A percentile compares a stretch with the other conserved stretches of the same genome.
These are phyloP conservation scores for Plasmodium relictum DNA, from an alignment of 169 alveolate species.

Conservation along the genomic window DNA sequence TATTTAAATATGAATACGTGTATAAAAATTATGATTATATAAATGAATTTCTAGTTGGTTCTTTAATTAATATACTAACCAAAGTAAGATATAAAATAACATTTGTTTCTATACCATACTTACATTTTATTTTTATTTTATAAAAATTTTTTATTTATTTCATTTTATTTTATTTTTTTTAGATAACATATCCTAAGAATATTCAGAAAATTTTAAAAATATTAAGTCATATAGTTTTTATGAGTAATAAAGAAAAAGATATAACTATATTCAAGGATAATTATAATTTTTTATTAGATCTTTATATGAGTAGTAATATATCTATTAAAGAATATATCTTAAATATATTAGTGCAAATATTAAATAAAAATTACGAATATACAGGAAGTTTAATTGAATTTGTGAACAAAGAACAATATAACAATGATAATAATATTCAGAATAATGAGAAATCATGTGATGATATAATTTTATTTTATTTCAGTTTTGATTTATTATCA, in stretches of 20 bases:
- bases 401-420: background rate
- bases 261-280: constrained; percentile 59
- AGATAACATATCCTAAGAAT: constrained; percentile 49
- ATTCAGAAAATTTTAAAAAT: constrained; percentile 43
- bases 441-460: constrained; percentile 20
- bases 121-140: too few species aligned
- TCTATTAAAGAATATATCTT: constrained; percentile 47
- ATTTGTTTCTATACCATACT: too few species aligned
- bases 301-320: constrained; percentile 47
- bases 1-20: constrained; percentile 51
- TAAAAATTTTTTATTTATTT: too few species aligned
- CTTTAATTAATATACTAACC: constrained; percentile 13
- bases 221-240: constrained; percentile 55
- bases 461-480: constrained; percentile 45
- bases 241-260: constrained; percentile 59
- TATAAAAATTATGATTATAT: constrained; percentile 46
- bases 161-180: background rate
- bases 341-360: constrained; percentile 44
- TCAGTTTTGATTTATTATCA: constrained; percentile 54
- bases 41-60: constrained; percentile 47
- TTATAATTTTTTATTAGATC: constrained; percentile 49
- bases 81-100: constrained; percentile 11
- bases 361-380: constrained; percentile 54
- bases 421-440: background rate
- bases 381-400: background rate